Evolutionary conservation across 495 filamentous ascomycete genomes (phyloP).

Genomic region (Parachaetomium inaequale): DNA sequence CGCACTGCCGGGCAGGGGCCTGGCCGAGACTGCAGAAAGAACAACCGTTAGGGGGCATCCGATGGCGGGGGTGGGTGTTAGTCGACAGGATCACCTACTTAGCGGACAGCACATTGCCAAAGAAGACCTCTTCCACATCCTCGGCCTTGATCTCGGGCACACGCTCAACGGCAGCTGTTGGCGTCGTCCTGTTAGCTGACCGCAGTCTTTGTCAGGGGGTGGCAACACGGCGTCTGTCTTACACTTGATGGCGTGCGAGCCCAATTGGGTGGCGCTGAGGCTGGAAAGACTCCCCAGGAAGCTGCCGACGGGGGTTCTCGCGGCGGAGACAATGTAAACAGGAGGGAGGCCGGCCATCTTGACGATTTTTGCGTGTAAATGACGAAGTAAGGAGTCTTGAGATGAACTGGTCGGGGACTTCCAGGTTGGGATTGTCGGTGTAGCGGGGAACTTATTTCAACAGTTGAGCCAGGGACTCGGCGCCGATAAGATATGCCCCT

Average conservation of each 20-base stretch:
- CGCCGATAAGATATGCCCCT: slow-evolving; percentile 17
- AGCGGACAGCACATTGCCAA: slow-evolving; percentile 95
- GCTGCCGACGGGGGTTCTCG: slow-evolving; percentile 84
- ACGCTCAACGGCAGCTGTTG: slow-evolving; percentile 74
- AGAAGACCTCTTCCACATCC: slow-evolving; percentile 94
- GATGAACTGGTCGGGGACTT: slow-evolving; percentile 16
- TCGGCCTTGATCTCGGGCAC: slow-evolving; percentile 79
- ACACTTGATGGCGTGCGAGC: slow-evolving; percentile 91
- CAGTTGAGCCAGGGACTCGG: background rate
- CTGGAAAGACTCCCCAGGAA: slow-evolving; percentile 90
- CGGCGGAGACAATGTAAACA: slow-evolving; percentile 93
- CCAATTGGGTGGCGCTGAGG: slow-evolving; percentile 79
- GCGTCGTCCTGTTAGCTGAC: slow-evolving; percentile 21
- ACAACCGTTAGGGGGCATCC: slow-evolving; percentile 7
- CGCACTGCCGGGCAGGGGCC: slow-evolving; percentile 92
- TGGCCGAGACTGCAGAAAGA: slow-evolving; percentile 72
- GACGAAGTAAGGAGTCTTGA: background rate
- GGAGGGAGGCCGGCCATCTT: slow-evolving; percentile 54
- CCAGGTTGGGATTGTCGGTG: slow-evolving; percentile 19
- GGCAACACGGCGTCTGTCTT: slow-evolving; percentile 22
- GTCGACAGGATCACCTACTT: slow-evolving; percentile 63
- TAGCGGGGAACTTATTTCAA: slow-evolving; percentile 13
- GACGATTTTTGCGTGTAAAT: slow-evolving; percentile 5
- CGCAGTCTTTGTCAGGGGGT: slow-evolving; percentile 16
- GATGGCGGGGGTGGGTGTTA: background rate